Percentiles rank a stretch among this genome's conserved stretches.
phyloP scores from a whole-genome alignment of 2,329 filamentous ascomycete species.

The Tricladium varicosporioides region DNA sequence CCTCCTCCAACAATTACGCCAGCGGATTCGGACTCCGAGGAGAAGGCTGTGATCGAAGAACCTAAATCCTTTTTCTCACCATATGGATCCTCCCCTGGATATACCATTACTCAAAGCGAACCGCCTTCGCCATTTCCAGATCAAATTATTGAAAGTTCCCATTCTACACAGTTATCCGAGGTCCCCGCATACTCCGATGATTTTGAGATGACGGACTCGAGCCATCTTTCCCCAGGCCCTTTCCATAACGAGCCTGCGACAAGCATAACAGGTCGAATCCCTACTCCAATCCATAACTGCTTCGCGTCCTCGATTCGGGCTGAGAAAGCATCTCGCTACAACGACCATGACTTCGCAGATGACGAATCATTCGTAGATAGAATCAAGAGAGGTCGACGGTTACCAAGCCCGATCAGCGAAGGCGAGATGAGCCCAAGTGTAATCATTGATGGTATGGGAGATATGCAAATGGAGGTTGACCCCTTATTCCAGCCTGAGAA shows the following conservation, averaged over 20 bases:
- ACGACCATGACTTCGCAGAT: constrained; percentile 24
- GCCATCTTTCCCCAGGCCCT: constrained; percentile 29
- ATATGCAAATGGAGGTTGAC: constrained; percentile 36
- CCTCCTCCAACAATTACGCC: constrained; percentile 33
- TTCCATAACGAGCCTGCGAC: constrained; percentile 31
- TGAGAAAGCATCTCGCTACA: constrained; percentile 21
- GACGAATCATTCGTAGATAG: constrained; percentile 27
- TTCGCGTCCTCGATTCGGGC: constrained; percentile 29
- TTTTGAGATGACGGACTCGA: constrained; percentile 33
- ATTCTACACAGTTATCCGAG: constrained; percentile 28
- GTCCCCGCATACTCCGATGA: constrained; percentile 29
- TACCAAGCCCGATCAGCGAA: constrained; percentile 37
- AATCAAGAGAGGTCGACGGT: constrained; percentile 27
- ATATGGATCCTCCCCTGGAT: constrained; percentile 22
- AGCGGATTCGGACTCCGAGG: constrained; percentile 31
- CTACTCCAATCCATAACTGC: constrained; percentile 35
- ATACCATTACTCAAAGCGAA: constrained; percentile 18
- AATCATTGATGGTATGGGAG: constrained; percentile 28
- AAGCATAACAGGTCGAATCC: constrained; percentile 31
- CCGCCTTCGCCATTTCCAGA: constrained; percentile 19
- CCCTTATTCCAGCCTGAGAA: constrained; percentile 12
- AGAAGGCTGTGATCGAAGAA: constrained; percentile 23
- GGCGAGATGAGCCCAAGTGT: constrained; percentile 33
- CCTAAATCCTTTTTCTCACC: constrained; percentile 29
- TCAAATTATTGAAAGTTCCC: constrained; percentile 16